Conservation (phyloP, 2,329 filamentous ascomycete species). For the Samsoniella hepiali region DNA sequence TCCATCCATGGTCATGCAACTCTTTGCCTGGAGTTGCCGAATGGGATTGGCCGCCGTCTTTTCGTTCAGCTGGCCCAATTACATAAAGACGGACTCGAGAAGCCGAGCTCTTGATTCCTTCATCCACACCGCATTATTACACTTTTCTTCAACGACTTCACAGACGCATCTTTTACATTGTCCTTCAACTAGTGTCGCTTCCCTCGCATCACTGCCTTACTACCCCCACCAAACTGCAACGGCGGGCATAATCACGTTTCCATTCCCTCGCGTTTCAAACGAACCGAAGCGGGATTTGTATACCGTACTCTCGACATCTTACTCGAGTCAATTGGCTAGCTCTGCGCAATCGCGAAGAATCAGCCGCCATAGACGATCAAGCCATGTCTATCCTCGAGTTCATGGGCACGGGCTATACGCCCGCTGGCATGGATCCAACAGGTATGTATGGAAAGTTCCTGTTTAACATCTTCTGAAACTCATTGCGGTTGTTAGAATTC, state of each 20-base stretch:
- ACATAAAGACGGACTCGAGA: neutral
- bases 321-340: neutral
- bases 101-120: neutral
- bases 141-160: neutral
- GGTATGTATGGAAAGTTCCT: neutral
- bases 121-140: conserved; percentile 5
- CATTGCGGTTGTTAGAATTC: conserved; percentile 2
- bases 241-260: neutral
- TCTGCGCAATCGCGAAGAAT: no score
- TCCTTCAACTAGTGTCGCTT: neutral
- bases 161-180: neutral
- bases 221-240: neutral
- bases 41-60: conserved; percentile 4
- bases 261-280: neutral
- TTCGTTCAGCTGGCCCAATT: neutral
- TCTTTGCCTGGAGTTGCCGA: neutral
- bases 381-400: conserved; percentile 19
- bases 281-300: neutral
- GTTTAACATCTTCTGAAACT: neutral
- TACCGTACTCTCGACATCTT: neutral
- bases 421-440: conserved; percentile 17
- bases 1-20: conserved; percentile 1
- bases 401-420: conserved; percentile 12
- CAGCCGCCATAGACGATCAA: neutral
- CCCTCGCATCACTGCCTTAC: neutral